Evolutionary conservation across 495 filamentous ascomycete species (phyloP), one percentile per base, ranked within the genome.

Genomic region (Talaromyces adpressus): DNA sequence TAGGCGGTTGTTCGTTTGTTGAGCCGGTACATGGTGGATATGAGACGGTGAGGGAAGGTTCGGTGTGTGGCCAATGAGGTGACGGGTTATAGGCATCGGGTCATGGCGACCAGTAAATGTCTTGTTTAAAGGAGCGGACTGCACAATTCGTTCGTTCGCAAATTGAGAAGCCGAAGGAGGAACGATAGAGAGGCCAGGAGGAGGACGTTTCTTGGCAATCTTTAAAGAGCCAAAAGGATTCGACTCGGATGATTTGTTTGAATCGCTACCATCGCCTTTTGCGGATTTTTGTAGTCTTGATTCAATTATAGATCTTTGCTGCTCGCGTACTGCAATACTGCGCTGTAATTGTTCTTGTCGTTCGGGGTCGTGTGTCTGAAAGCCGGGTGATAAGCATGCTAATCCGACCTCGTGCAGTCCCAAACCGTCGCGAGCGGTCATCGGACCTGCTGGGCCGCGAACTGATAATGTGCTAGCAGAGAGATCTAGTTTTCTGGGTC

Each of bases 271-370:
- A 56, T 80, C 76, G 64, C 89, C 87, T 69, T 92, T 93, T 36
- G 88, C 88, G 12, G 91, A 90, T 69, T 90, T 91, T 67, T 97
- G 93, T 70, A 94, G 81, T 69, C 94, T 85, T 52, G 90, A 87
- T 76, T 98, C 93, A 65, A 98, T 98, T 63, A 98, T 96, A 61
- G 89, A 91, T 63, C 92, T 83, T 73, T 98, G 94, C 68, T 96
- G 92, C 65, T 98, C 95, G 63, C 91, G 84, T 23, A 98, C 92
- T 30, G 90, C 93, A 68, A 97, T 84, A 72, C 94, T 98, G 67
- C 92, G 86, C 72, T 97, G 91, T 63, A 98, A 76, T 70, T 97
- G 93, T 74, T 97, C 91, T 67, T 92, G 86, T 92, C 96, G 96
- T 12, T 88, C 82, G n/a, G 94, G 94, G 75, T 98, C 93, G 66